A percentile compares a stretch with the other conserved stretches of the same genome.
These are phyloP conservation scores for Aureobasidium sp. DNA, from an alignment of 2,329 filamentous ascomycete species.

Conservation along the genomic window DNA sequence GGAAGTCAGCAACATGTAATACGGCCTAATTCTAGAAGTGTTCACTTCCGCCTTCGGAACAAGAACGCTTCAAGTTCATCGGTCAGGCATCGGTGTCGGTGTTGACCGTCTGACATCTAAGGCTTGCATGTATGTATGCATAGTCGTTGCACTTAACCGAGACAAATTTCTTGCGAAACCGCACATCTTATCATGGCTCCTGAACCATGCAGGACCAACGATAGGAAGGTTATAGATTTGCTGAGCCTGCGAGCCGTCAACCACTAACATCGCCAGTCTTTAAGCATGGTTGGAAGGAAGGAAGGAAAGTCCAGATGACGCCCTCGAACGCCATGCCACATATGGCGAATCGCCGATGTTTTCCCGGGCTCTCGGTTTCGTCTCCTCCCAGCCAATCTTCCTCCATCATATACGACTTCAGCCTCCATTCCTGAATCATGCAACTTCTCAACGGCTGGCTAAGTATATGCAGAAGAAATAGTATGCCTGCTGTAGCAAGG, in stretches of 20 bases:
- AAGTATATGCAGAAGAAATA: neutral
- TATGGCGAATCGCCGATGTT: neutral
- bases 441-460: neutral
- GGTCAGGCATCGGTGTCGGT: neutral
- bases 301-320: neutral
- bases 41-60: neutral
- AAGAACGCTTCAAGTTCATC: neutral
- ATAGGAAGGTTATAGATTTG: neutral
- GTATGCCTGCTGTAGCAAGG: neutral
- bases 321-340: neutral
- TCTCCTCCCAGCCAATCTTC: neutral
- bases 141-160: neutral
- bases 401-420: neutral
- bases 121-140: neutral
- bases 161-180: neutral
- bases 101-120: neutral
- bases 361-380: neutral
- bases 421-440: neutral
- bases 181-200: neutral
- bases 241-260: neutral
- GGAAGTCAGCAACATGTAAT: neutral
- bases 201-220: neutral
- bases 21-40: neutral
- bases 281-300: neutral
- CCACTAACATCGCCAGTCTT: too few species aligned